phyloP scores from a whole-genome alignment of 179 eudicot genomes.

The Amaranthus tricolor region DNA sequence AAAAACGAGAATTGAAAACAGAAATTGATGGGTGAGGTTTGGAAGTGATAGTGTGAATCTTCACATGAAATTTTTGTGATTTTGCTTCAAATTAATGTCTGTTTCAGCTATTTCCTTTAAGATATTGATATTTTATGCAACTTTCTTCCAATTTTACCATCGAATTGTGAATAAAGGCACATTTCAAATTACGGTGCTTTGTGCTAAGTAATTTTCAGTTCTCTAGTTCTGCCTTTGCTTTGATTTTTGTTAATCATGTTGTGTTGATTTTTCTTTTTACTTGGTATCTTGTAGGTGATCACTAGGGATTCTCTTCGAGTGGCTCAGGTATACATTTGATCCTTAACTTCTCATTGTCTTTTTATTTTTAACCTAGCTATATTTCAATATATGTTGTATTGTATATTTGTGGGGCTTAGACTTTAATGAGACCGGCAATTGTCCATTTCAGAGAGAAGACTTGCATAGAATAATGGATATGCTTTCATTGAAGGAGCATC shows the following conservation, averaged over 20 bases:
- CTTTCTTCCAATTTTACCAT: neutral
- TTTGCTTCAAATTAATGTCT: neutral
- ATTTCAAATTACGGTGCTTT: too few relatives aligned
- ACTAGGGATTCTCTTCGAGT: slow-evolving; percentile 57
- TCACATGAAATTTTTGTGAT: neutral
- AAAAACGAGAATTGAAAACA: too few relatives aligned
- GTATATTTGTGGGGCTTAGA: neutral
- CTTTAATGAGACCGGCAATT: neutral
- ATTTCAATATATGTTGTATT: too few relatives aligned
- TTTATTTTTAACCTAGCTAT: neutral
- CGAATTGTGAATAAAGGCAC: neutral
- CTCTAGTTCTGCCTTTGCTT: neutral
- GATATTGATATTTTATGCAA: neutral
- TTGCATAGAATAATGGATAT: slow-evolving; percentile 62
- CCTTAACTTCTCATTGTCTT: neutral
- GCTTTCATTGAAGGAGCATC: slow-evolving; percentile 59
- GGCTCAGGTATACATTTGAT: slow-evolving; percentile 51
- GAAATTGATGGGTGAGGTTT: too few relatives aligned
- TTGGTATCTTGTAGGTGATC: slow-evolving; percentile 51
- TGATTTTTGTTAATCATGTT: neutral
- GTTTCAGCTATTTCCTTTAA: neutral
- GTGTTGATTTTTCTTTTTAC: neutral
- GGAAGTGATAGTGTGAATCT: too few relatives aligned
- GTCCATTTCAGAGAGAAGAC: slow-evolving; percentile 36
- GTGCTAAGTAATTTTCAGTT: neutral